A percentile compares a stretch with the other conserved stretches of the same genome.
Conservation (phyloP, 768 basidiomycete genomes). For the Terana coerulea region DNA sequence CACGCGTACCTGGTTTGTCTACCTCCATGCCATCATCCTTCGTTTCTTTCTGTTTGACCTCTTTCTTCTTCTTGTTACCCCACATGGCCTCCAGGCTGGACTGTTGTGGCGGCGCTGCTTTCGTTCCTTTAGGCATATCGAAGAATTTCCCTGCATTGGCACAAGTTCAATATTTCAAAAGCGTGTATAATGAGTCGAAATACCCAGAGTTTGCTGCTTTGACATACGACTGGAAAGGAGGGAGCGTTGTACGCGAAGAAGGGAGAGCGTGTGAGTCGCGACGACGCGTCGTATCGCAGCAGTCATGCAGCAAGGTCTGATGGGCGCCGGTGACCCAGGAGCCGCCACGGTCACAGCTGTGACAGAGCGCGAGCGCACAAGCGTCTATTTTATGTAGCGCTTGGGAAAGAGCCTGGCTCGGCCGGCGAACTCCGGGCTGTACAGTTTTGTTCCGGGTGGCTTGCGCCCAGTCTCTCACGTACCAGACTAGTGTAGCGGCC, state of each 20-base stretch:
- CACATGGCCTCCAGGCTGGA: slow-evolving; percentile 77
- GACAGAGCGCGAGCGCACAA: neutral
- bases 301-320: slow-evolving; percentile 20
- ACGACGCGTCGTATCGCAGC: slow-evolving; percentile 25
- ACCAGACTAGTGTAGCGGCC: slow-evolving; percentile 8
- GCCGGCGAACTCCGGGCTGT: slow-evolving; percentile 37
- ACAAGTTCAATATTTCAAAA: neutral
- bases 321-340: slow-evolving; percentile 5
- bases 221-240: slow-evolving; percentile 39
- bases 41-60: slow-evolving; percentile 15
- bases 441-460: slow-evolving; percentile 38
- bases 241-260: slow-evolving; percentile 11
- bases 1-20: neutral
- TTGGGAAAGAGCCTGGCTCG: slow-evolving; percentile 10
- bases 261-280: slow-evolving; percentile 9
- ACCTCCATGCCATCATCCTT: neutral
- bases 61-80: slow-evolving; percentile 44
- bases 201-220: slow-evolving; percentile 76
- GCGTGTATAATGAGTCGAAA: neutral
- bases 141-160: slow-evolving; percentile 63
- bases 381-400: neutral
- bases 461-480: slow-evolving; percentile 25
- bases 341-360: slow-evolving; percentile 1
- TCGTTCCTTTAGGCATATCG: slow-evolving; percentile 64
- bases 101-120: slow-evolving; percentile 69